Conservation (phyloP, 495 filamentous ascomycete species). For the Letharia lupina region DNA sequence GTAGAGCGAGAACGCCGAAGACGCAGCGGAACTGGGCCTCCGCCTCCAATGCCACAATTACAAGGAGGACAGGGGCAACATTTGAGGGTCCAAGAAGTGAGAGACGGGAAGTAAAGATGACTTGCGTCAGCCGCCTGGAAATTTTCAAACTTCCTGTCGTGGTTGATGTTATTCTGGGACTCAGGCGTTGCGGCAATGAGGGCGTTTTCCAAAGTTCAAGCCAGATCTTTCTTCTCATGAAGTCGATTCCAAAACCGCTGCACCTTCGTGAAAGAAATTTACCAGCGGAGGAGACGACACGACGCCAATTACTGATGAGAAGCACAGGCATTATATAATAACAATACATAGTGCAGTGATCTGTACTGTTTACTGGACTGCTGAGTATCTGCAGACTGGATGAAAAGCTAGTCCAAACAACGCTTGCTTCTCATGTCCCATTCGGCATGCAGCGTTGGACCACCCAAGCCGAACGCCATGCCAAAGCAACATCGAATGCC, state of each 20-base stretch:
- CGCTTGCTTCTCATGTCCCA: slow-evolving; percentile 2
- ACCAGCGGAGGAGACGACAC: neutral
- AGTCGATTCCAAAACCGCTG: neutral
- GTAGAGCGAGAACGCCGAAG: slow-evolving; percentile 59
- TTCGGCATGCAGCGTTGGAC: neutral
- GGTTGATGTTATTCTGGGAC: neutral
- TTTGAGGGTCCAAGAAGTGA: slow-evolving; percentile 22
- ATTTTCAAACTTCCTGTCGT: neutral
- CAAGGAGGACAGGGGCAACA: slow-evolving; percentile 22
- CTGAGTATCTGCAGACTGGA: neutral
- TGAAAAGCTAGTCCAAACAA: neutral
- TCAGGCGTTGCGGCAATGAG: neutral
- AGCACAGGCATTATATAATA: neutral
- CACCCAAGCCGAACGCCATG: slow-evolving; percentile 15
- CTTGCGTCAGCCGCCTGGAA: neutral
- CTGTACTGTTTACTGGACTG: neutral
- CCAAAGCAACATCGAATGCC: neutral
- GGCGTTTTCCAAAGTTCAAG: neutral
- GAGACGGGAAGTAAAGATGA: slow-evolving; percentile 10
- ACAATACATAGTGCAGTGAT: neutral
- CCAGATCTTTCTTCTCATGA: neutral
- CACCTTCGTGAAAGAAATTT: neutral
- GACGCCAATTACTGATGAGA: neutral
- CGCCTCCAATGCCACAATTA: slow-evolving; percentile 24
- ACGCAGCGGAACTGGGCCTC: slow-evolving; percentile 49